Base-by-base conservation (phyloP, 768 basidiomycete species). In the Gymnopilus junonius region DNA sequence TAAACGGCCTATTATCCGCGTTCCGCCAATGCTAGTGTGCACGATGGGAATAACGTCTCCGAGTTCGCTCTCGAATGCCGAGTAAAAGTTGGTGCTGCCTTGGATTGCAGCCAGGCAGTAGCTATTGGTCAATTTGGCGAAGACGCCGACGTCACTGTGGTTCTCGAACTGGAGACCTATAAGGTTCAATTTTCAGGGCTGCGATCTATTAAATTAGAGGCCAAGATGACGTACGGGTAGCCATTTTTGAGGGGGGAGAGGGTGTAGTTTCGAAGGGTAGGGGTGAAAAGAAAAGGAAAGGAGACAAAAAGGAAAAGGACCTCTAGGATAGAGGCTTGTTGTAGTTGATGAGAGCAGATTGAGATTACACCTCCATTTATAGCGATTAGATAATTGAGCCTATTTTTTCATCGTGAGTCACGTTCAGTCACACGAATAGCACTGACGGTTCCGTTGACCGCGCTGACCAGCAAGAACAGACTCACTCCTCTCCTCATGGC, bases 61-160 rank as follows among this genome's bases (percentile, higher is more conserved):
- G 25, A 77, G 73, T 63, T 99, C 96, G 67, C 90, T 87, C 83
- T 99, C 96, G 75, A 99, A 99, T 15, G 94, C 91, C 25, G 95
- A 97, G 84, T 96, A 97, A 72, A 99, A 99, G 80, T 99, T 99
- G 67, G 95, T 90, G 78, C 94, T 92, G 76, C 96, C 92, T 75
- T 95, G 91, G 73, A 98, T 87, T 66, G 95, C 94, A 71, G 87
- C 87, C 51, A 99, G 88, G 80, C 97, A 98, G 85, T 97, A 99
- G 73, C 90, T 93, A 84, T 99, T 99, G 72, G 97, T 98, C 72
- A 99, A 85, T 80, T 97, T 97, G 71, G 95, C 83, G 80, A 99
- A 99, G 45, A 99, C 97, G 70, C 97, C 97, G 70, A 99, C 87
- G 72, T 99, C 95, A 79, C 89, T 91, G 80, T 87, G 91, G 80